Percentiles rank a stretch among this genome's conserved stretches.
phyloP scores from a whole-genome alignment of 352 stramenopile genomes.

The Pythium aquatile region DNA sequence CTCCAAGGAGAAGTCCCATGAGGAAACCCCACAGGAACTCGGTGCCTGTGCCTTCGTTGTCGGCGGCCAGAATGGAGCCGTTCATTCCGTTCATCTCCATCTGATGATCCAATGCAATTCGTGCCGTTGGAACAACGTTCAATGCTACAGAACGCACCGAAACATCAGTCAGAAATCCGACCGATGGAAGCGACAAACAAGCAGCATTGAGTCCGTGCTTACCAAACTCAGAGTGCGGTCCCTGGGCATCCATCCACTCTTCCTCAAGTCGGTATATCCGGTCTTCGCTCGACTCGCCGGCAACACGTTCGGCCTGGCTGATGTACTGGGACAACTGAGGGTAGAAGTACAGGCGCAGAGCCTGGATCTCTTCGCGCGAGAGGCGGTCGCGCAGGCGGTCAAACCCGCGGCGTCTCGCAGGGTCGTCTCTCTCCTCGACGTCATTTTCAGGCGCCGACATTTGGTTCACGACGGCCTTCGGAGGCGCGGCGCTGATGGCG shows the following conservation, averaged over 20 bases:
- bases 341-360: constrained; percentile 84
- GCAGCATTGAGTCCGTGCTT: constrained; percentile 15
- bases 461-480: constrained; percentile 78
- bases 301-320: constrained; percentile 71
- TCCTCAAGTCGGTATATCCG: constrained; percentile 88
- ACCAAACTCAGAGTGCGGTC: constrained; percentile 88
- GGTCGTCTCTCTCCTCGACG: constrained; percentile 60
- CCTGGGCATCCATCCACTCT: constrained; percentile 86
- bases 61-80: constrained; percentile 75
- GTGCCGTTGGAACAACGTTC: constrained; percentile 72
- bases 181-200: background rate
- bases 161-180: background rate
- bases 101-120: constrained; percentile 73
- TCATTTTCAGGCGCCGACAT: constrained; percentile 45
- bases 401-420: constrained; percentile 58
- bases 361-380: constrained; percentile 85
- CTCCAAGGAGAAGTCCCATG: constrained; percentile 82
- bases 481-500: constrained; percentile 74
- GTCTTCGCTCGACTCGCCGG: constrained; percentile 79
- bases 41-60: constrained; percentile 87
- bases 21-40: constrained; percentile 89
- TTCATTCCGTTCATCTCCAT: constrained; percentile 86
- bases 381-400: constrained; percentile 77
- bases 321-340: constrained; percentile 84
- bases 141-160: constrained; percentile 41